Evolutionary conservation across 257 asterid genomes (phyloP), one percentile per base, ranked within the genome.

Genomic region (Nicotiana attenuata): DNA sequence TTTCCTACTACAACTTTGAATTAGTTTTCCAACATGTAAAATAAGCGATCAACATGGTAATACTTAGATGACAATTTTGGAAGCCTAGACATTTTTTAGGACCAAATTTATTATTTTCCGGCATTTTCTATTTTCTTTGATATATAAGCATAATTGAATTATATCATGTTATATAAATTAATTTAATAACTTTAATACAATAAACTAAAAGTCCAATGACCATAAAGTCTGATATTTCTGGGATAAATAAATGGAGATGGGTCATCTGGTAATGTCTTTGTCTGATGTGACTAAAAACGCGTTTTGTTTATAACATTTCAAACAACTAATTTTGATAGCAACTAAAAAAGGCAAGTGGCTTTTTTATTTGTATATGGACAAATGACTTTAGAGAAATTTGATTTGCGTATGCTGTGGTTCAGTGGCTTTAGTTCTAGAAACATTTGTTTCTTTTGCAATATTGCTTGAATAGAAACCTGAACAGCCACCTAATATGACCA

Each of bases 321-420:
- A n/a, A 45, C 78, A 71, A 71, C 78, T 73, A 73, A 14, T 45
- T 29, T 47, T 52, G 78, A 73, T 73, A 73, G 61, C 60, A 73
- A 73, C 61, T 20, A 26, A 26, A 26, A 26, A 22, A 68, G n/a
- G 0, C 41, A 47, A 73, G 78, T 73, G 4, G 41, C 16, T 22
- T 16, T 69, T 69, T 56, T 38, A 24, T 47, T 47, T 73, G 78
- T 45, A 73, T 75, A 75, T 75, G 38, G 38, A 45, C 78, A 71
- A 71, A 71, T 41, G n/a, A 3, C 13, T 22, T 22, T 0, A 0
- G n/a, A 65, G 5, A 47, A 73, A 73, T 3, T 13, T 71, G 35
- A 22, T 20, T 47, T 45, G 61, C 3, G 4, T 73, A 19, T 45
- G 29, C 0, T 47, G 7, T 47, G 79, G 22, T 73, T 73, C 57